Percentiles rank a stretch among this genome's conserved stretches.
Conservation (phyloP, 371 early-diverging fungal genomes). For the Parasitella parasitica region DNA sequence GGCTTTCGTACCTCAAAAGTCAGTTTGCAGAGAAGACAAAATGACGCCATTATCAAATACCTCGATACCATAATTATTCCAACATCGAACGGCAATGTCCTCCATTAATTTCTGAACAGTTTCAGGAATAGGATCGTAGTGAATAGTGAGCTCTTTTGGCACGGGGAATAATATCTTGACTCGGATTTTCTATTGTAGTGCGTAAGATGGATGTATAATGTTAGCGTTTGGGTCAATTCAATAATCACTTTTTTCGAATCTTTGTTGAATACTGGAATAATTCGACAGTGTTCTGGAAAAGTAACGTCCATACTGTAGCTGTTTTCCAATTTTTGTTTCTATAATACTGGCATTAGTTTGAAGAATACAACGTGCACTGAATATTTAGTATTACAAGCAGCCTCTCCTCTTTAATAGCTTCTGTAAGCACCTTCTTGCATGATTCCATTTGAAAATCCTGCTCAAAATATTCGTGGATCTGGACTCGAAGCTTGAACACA, state of each 20-base stretch:
- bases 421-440: not conserved
- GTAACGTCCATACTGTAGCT: not conserved
- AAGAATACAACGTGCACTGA: no score
- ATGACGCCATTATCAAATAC: conserved; percentile 6
- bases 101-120: conserved; percentile 17
- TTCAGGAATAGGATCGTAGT: conserved; percentile 7
- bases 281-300: not conserved
- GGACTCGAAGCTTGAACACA: not conserved
- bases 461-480: not conserved
- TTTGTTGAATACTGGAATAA: not conserved
- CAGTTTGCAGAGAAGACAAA: not conserved
- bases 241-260: not conserved
- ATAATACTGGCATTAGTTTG: no score
- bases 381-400: not conserved
- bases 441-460: not conserved
- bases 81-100: conserved; percentile 20
- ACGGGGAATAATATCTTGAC: not conserved
- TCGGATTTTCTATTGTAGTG: not conserved
- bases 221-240: not conserved
- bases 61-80: conserved; percentile 30
- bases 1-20: conserved; percentile 16
- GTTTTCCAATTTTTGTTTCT: not conserved
- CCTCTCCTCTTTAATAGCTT: not conserved
- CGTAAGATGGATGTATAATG: not conserved
- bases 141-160: conserved; percentile 5